Conservation (phyloP, 129 eudicot species). For the Chrysanthemum makinoi region DNA sequence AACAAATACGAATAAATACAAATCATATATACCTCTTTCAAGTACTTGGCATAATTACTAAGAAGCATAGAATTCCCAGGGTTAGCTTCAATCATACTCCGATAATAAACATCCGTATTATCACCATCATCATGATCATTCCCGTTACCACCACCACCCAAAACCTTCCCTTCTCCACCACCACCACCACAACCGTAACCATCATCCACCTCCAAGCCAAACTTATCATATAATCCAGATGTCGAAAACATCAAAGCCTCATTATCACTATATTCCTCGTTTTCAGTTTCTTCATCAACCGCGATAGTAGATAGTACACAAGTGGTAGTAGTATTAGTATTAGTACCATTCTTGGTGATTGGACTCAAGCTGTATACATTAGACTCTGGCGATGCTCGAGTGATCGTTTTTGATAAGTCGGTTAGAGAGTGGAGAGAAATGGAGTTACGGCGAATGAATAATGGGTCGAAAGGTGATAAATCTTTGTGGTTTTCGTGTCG, state of each 20-base stretch:
- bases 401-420: conserved; percentile 27
- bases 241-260: conserved; percentile 28
- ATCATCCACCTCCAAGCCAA: background rate
- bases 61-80: conserved; percentile 61
- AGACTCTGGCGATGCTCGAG: conserved; percentile 37
- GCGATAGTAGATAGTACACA: conserved; percentile 16
- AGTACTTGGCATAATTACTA: conserved; percentile 57
- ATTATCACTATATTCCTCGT: conserved; percentile 23
- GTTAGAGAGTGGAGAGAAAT: background rate
- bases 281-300: conserved; percentile 30
- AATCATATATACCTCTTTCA: conserved; percentile 56
- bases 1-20: too few relatives aligned
- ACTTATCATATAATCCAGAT: conserved; percentile 31
- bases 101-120: conserved; percentile 41
- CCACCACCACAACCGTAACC: conserved; percentile 20
- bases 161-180: conserved; percentile 34
- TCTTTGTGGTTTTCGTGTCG: conserved; percentile 28
- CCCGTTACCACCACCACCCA: conserved; percentile 34
- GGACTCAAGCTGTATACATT: conserved; percentile 20
- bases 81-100: conserved; percentile 57
- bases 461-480: conserved; percentile 23
- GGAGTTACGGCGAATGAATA: conserved; percentile 12
- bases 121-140: conserved; percentile 30
- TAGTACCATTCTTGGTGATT: background rate
- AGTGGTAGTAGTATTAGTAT: background rate